Percentiles rank a stretch among this genome's conserved stretches.
Evolutionary conservation across 2,329 filamentous ascomycete genomes (phyloP).

Genomic region (Diaporthe citrichinensis): DNA sequence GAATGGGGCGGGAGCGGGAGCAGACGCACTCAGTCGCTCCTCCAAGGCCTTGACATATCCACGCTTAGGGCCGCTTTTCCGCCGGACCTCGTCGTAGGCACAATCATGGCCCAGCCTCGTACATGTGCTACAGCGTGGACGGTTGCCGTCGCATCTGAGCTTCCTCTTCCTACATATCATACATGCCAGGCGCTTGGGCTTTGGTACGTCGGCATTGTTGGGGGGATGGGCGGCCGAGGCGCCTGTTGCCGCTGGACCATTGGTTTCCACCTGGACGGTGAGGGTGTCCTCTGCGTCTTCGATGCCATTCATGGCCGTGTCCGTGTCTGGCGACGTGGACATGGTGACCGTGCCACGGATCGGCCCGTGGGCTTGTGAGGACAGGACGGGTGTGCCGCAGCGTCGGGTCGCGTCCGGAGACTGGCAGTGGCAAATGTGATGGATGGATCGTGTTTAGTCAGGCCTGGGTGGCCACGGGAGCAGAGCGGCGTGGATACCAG

Average conservation of each 20-base stretch:
- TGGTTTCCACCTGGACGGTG: constrained; percentile 26
- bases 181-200: constrained; percentile 94
- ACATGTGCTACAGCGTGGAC: constrained; percentile 91
- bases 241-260: constrained; percentile 53
- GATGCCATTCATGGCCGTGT: constrained; percentile 48
- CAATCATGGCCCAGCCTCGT: constrained; percentile 88
- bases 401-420: constrained; percentile 9
- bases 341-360: constrained; percentile 44
- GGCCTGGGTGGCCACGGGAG: constrained; percentile 10
- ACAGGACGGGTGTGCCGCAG: neutral
- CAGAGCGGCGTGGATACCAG: constrained; percentile 5
- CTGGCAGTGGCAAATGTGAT: constrained; percentile 12
- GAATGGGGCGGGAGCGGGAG: neutral
- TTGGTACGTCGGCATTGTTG: constrained; percentile 73
- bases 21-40: constrained; percentile 84
- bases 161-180: constrained; percentile 95
- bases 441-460: neutral
- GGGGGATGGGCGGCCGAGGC: constrained; percentile 51
- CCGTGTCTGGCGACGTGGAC: constrained; percentile 56
- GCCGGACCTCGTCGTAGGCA: constrained; percentile 91
- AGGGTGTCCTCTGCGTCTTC: constrained; percentile 41
- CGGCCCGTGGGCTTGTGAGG: constrained; percentile 30
- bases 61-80: constrained; percentile 94
- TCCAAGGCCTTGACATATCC: constrained; percentile 96
- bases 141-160: constrained; percentile 87